Evolutionary conservation across 192 early-diverging fungal species (phyloP).

Genomic region (Linnemannia exigua): DNA sequence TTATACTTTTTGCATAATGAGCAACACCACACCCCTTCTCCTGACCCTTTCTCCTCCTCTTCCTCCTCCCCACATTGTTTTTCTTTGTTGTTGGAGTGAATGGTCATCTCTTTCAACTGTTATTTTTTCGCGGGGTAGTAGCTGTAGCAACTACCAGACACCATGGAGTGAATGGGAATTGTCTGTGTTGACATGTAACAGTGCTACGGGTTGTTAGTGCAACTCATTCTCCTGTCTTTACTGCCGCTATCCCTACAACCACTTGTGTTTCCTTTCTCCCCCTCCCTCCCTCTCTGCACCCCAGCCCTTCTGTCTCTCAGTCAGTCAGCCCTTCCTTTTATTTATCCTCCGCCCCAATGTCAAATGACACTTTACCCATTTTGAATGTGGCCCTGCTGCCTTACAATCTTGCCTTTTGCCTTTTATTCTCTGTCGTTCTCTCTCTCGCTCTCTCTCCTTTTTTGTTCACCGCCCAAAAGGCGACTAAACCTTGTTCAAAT

Average conservation of each 20-base stretch:
- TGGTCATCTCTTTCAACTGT: not conserved
- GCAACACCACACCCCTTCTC: not conserved
- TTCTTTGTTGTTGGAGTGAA: constrained; percentile 24
- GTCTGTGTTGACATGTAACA: not conserved
- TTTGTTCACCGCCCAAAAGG: not conserved
- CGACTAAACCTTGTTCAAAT: constrained; percentile 4
- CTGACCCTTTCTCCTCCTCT: not conserved
- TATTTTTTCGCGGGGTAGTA: constrained; percentile 35
- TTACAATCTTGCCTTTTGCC: not conserved
- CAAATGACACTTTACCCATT: constrained; percentile 11
- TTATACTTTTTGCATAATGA: not conserved
- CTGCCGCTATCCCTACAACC: not conserved
- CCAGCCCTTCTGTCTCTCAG: not conserved
- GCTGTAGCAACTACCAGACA: not conserved
- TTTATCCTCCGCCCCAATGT: constrained; percentile 1
- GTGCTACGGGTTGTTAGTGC: not conserved
- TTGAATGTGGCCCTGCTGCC: not conserved
- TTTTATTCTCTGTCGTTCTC: not conserved
- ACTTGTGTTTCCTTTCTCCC: not conserved
- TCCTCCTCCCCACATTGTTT: no score
- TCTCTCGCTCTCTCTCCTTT: not conserved
- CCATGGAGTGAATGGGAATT: constrained; percentile 24
- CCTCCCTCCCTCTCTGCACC: no score
- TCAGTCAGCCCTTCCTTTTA: not conserved
- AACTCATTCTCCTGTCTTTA: not conserved